A percentile compares a stretch with the other conserved stretches of the same genome.
These are phyloP conservation scores for Hyphochytrium catenoides DNA, from an alignment of 352 stramenopile species.

Conservation along the genomic window DNA sequence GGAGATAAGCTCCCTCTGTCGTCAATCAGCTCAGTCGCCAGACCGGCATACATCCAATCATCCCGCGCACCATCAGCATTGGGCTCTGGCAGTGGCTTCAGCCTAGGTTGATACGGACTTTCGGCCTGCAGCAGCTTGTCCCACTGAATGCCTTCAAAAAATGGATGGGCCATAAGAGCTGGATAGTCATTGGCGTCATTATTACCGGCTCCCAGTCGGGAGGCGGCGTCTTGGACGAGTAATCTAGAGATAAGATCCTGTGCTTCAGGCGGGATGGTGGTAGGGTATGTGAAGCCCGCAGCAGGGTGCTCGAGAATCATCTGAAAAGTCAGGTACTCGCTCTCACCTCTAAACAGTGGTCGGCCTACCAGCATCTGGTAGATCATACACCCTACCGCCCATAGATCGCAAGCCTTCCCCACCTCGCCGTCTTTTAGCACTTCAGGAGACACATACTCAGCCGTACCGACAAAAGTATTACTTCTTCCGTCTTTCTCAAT, in stretches of 20 bases:
- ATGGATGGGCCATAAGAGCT: constrained; percentile 40
- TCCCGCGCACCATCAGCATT: no score
- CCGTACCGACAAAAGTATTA: constrained; percentile 62
- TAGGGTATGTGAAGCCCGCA: constrained; percentile 43
- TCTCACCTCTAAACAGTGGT: constrained; percentile 60
- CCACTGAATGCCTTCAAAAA: constrained; percentile 53
- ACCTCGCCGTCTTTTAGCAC: constrained; percentile 56
- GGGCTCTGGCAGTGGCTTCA: no score
- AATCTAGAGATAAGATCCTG: constrained; percentile 42
- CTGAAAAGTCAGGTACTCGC: constrained; percentile 72
- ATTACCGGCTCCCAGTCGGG: constrained; percentile 34
- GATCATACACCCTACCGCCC: constrained; percentile 68
- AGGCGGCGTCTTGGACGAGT: constrained; percentile 36
- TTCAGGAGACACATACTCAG: constrained; percentile 71
- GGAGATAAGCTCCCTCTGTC: no score
- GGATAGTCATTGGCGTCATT: constrained; percentile 37
- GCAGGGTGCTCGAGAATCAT: constrained; percentile 52
- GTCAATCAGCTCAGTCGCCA: no score
- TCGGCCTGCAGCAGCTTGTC: constrained; percentile 20
- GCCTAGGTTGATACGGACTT: constrained; percentile 27
- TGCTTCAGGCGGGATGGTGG: constrained; percentile 27
- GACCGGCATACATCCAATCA: no score
- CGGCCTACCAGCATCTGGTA: constrained; percentile 61
- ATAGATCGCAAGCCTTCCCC: constrained; percentile 53
- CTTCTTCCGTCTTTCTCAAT: constrained; percentile 15